Evolutionary conservation across 805 yeast genomes (phyloP).

Genomic region (Saccharomycopsis babjevae): DNA sequence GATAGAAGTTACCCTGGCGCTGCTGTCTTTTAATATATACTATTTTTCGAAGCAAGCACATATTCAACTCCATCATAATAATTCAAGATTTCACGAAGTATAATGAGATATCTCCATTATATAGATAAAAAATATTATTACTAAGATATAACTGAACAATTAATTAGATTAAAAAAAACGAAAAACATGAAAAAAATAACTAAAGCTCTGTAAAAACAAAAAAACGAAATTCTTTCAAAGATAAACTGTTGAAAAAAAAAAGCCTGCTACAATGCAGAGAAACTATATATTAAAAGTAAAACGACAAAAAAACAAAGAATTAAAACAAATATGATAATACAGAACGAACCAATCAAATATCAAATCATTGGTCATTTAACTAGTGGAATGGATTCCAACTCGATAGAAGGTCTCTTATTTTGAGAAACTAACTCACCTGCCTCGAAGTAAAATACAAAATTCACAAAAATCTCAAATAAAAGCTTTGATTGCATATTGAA

Average conservation of each 20-base stretch:
- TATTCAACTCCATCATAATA: too few species aligned
- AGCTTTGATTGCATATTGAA: slow-evolving; percentile 56
- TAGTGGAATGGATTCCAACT: slow-evolving; percentile 40
- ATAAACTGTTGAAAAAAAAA: not conserved
- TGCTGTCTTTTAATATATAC: too few species aligned
- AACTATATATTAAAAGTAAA: not conserved
- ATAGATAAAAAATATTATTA: too few species aligned
- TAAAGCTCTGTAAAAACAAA: not conserved
- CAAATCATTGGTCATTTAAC: not conserved
- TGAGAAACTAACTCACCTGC: slow-evolving; percentile 33
- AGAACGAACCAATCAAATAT: not conserved
- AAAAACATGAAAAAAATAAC: too few species aligned
- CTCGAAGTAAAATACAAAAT: slow-evolving; percentile 53
- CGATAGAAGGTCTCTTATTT: slow-evolving; percentile 37
- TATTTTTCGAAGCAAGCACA: too few species aligned
- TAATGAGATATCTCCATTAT: too few species aligned
- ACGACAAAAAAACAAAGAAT: not conserved
- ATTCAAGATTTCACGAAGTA: too few species aligned
- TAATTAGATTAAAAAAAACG: too few species aligned
- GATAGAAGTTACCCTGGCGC: too few species aligned
- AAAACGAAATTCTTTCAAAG: not conserved
- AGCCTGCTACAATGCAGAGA: not conserved
- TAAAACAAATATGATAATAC: not conserved
- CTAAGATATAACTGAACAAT: too few species aligned
- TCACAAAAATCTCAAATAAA: slow-evolving; percentile 48